Evolutionary conservation across 495 filamentous ascomycete genomes (phyloP).

Genomic region (Penicillium diatomitis): DNA sequence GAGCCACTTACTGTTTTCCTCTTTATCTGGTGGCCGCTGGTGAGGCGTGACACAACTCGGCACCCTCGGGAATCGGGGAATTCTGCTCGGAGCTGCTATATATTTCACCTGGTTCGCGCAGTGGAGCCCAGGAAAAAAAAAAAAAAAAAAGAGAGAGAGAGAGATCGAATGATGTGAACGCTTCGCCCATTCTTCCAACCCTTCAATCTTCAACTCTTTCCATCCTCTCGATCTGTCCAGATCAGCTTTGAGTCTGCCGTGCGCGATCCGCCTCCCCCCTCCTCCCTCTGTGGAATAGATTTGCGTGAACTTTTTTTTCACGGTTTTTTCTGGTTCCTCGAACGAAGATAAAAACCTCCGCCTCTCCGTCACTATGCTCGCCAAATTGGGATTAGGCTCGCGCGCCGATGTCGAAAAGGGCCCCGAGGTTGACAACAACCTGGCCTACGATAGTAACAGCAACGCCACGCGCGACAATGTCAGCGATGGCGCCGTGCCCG

Average conservation of each 20-base stretch:
- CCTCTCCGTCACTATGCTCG: constrained; percentile 4
- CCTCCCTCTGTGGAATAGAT: background rate
- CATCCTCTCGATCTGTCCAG: constrained; percentile 11
- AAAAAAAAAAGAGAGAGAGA: no score
- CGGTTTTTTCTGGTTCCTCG: constrained; percentile 5
- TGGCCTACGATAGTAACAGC: constrained; percentile 20
- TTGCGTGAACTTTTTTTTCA: constrained; percentile 5
- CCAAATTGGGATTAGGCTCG: constrained; percentile 16
- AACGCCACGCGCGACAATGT: constrained; percentile 29
- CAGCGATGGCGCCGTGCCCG: constrained; percentile 46
- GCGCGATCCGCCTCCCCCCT: constrained; percentile 3
- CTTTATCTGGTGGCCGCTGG: constrained; percentile 13
- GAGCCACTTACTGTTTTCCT: background rate
- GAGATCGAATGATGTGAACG: constrained; percentile 18
- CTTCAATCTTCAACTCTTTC: background rate
- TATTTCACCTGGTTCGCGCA: constrained; percentile 8
- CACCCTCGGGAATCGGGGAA: background rate
- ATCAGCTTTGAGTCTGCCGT: constrained; percentile 12
- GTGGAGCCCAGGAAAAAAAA: constrained; percentile 18
- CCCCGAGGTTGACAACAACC: constrained; percentile 24
- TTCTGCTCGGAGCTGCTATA: constrained; percentile 10
- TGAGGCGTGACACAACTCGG: constrained; percentile 1
- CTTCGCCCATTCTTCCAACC: background rate
- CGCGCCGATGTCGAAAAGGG: constrained; percentile 34
- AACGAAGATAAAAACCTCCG: background rate